Evolutionary conservation across 129 eudicot species (phyloP), one percentile per base, ranked within the genome.

Genomic region (Solidago caesia): DNA sequence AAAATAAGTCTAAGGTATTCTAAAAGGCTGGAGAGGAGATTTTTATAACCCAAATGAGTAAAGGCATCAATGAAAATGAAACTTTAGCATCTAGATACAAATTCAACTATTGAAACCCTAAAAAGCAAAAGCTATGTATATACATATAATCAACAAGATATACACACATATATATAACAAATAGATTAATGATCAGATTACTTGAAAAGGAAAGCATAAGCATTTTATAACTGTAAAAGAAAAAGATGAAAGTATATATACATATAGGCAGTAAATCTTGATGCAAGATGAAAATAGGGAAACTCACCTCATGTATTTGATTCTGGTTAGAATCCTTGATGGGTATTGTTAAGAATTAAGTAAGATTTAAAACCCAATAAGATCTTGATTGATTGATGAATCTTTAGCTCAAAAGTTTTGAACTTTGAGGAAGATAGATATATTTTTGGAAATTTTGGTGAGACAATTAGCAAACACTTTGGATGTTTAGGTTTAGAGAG

Each of bases 401-500:
- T 61, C 2, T 29, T 65, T 10, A 79, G 69, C 78, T 72, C 42
- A 72, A 68, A 77, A 77, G 62, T 11, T 39, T 64, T 12, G 68
- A 79, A 79, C 13, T 58, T 79, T 48, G 74, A 71, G 77, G 82
- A 44, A 49, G 48, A 56, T 61, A 25, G 39, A 33, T 33, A 33
- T 33, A 33, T 33, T 1, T 56, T 44, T 29, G 82, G 74, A 79
- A 47, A 56, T 64, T 78, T 56, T 78, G 64, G 77, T 63, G 82
- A 78, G 82, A 78, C 73, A 79, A 79, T 33, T 33, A 33, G 39
- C 39, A 21, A 21, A 79, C 73, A 62, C 74, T 66, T 72, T 69
- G 55, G 55, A 65, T 64, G 78, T 79, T 79, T 79, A 79, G 82
- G 82, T 72, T 72, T 72, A 65, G 82, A 79, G 68, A 78, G 82